phyloP scores from a whole-genome alignment of 306 rosid genomes.

The Crotalaria pallida region DNA sequence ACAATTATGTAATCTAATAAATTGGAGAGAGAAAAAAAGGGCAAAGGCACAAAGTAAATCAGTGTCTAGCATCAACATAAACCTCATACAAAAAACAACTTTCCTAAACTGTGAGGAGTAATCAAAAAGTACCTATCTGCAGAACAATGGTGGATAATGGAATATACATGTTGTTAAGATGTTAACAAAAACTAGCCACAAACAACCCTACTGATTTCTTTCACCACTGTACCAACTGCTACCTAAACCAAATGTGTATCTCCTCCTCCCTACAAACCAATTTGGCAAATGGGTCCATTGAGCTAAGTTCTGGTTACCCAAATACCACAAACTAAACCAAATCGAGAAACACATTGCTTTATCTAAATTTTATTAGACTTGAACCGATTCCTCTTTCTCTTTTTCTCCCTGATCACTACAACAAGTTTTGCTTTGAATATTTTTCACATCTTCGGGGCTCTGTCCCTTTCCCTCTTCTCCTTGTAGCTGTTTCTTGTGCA shows the following conservation, averaged over 20 bases:
- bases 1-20: no score
- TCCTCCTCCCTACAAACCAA: constrained; percentile 22
- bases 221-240: constrained; percentile 52
- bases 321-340: constrained; percentile 20
- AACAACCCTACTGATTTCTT: constrained; percentile 46
- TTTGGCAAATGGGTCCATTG: constrained; percentile 28
- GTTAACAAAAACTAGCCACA: constrained; percentile 46
- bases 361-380: constrained; percentile 20
- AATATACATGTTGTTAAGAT: constrained; percentile 65
- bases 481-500: constrained; percentile 34
- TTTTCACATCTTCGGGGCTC: constrained; percentile 2
- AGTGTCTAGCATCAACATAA: constrained; percentile 30
- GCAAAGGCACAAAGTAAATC: constrained; percentile 28
- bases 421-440: constrained; percentile 10
- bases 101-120: constrained; percentile 44
- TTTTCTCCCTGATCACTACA: constrained; percentile 39
- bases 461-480: constrained; percentile 10
- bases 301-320: constrained; percentile 32
- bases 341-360: not conserved
- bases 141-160: constrained; percentile 49
- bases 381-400: constrained; percentile 34
- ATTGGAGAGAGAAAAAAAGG: constrained; percentile 23
- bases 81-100: constrained; percentile 56
- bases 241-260: constrained; percentile 39
- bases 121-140: constrained; percentile 50